Base-by-base conservation (phyloP, 2,329 filamentous ascomycete genomes). In the Fusarium subglutinans region DNA sequence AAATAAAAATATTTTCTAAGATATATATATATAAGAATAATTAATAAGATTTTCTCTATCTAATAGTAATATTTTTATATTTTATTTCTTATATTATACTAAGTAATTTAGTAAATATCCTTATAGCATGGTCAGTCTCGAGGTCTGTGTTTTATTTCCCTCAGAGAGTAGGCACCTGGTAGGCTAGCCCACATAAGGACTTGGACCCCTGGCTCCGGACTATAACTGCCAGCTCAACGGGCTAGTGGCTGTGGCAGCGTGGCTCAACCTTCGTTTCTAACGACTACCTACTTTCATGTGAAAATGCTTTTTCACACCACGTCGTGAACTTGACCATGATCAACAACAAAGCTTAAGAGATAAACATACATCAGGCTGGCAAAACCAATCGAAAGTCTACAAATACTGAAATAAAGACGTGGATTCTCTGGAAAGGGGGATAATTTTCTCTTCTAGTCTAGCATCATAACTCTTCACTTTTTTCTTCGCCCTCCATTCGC, bases 401-500 rank as follows among this genome's bases (percentile, higher is more conserved):
- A 66, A 74, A 56, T 57, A 66, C 41, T 65, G 38, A 56, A 59
- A 59, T 59, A 66, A 35, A 63, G 59, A 63, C 63, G 59, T 58
- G 43, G 37, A 33, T 44, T 63, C 43, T 66, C 54, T 51, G 35
- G 41, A 50, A 53, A 38, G 44, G 53, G 58, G 50, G 64, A 53
- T 61, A 64, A 48, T 61, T 63, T 73, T 68, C 56, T 64, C 55
- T 55, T 51, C n/a, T 48, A 22, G 24, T 51, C 40, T 64, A 59
- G 58, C 47, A 69, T 68, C 30, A 66, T 53, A 70, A 51, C 43
- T 58, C 65, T 57, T 78, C 71, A 80, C 76, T 80, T 82, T 74
- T 80, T 84, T 77, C 81, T 82, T 74, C 83, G 77, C 72, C 78
- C 80, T 60, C 76, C 77, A 20, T 41, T 68, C 30, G 76, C 76